These are phyloP conservation scores for Beauveria sp. DNA, from an alignment of 2,329 filamentous ascomycete genomes.

Conservation along the genomic window DNA sequence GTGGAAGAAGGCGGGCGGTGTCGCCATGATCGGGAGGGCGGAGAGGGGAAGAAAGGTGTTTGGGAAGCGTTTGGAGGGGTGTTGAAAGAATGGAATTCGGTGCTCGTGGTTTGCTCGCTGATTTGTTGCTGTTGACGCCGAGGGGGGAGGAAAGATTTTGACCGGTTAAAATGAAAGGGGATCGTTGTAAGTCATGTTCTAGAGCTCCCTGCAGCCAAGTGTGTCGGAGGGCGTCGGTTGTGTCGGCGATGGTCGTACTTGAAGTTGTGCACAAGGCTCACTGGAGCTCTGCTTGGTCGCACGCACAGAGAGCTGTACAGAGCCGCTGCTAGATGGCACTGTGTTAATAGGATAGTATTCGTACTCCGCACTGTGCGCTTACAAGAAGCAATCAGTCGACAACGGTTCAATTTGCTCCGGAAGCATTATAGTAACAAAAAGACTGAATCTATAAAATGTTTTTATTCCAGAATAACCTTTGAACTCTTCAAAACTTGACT, in stretches of 20 bases:
- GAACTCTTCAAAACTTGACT: too few species aligned
- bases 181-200: neutral
- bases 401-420: too few species aligned
- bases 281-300: neutral
- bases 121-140: neutral
- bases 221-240: neutral
- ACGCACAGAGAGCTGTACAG: neutral
- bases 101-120: neutral
- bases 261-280: neutral
- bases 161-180: neutral
- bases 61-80: too few species aligned
- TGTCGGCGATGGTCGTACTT: neutral
- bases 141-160: neutral
- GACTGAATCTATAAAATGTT: rapidly evolving
- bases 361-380: neutral
- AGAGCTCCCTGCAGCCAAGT: neutral
- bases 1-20: conserved; percentile 49
- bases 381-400: neutral
- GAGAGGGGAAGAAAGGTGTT: neutral
- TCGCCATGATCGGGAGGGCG: conserved; percentile 29
- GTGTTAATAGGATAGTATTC: neutral
- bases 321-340: neutral
- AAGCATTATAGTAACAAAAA: too few species aligned
- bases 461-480: too few species aligned
- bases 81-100: neutral